Conservation (phyloP, 441 rosid genomes). For the Syzygium syzygioides region DNA sequence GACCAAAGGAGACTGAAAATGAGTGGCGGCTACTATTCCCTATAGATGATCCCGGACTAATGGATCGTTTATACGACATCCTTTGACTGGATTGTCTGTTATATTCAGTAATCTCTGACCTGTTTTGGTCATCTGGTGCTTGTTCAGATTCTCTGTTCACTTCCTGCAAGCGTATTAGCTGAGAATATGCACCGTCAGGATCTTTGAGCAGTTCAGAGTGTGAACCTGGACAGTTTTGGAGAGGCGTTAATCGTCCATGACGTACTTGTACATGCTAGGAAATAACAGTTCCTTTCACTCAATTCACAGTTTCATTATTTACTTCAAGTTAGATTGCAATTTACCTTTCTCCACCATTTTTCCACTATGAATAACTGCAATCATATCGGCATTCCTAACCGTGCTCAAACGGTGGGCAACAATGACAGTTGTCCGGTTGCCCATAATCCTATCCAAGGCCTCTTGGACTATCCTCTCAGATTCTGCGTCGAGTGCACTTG, state of each 20-base stretch:
- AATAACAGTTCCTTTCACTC: background rate
- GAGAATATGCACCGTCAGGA: too few species aligned
- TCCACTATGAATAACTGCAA: background rate
- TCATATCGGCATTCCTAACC: background rate
- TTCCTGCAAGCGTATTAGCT: too few species aligned
- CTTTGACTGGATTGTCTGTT: too few species aligned
- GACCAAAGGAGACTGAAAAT: too few species aligned
- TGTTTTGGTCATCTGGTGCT: too few species aligned
- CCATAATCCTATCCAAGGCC: background rate
- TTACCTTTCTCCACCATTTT: background rate
- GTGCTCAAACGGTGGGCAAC: background rate
- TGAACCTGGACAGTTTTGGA: background rate
- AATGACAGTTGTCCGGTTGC: background rate
- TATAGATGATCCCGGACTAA: too few species aligned
- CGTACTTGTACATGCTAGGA: background rate
- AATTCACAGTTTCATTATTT: background rate
- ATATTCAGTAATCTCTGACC: too few species aligned
- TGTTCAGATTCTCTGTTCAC: too few species aligned
- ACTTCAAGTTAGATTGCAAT: background rate
- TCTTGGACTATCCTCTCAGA: background rate
- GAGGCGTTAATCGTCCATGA: background rate
- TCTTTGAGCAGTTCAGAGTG: background rate
- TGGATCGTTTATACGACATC: too few species aligned
- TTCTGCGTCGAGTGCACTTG: background rate
- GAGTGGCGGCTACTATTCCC: too few species aligned